Evolutionary conservation across 202 grass and related monocot genomes (phyloP).

Genomic region (Bolboschoenoplectus hybrid): DNA sequence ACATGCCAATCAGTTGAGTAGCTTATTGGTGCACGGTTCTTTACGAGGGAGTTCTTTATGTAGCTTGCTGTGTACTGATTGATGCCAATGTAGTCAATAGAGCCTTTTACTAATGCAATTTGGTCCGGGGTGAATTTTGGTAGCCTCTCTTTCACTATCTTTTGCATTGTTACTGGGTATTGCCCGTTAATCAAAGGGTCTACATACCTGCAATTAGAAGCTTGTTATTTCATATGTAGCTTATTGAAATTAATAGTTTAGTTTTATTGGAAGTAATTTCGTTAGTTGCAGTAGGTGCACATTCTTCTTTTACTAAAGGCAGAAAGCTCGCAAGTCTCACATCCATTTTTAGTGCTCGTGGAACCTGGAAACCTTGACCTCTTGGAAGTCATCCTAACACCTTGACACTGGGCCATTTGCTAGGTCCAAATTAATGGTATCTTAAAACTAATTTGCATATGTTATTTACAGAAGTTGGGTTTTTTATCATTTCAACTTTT

Average conservation of each 20-base stretch:
- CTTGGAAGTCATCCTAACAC: neutral
- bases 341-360: neutral
- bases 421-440: neutral
- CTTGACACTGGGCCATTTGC: neutral
- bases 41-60: constrained; percentile 28
- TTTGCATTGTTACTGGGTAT: constrained; percentile 65
- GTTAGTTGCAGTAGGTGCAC: neutral
- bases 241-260: neutral
- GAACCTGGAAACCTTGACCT: neutral
- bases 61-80: constrained; percentile 85
- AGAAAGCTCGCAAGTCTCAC: neutral
- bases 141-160: constrained; percentile 54
- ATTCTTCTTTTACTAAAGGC: neutral
- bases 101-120: constrained; percentile 54
- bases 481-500: neutral
- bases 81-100: constrained; percentile 62
- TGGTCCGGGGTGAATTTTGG: constrained; percentile 65
- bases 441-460: neutral
- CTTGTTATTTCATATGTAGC: neutral
- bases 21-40: constrained; percentile 43
- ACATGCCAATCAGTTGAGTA: constrained; percentile 67
- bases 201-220: constrained; percentile 56
- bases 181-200: constrained; percentile 71
- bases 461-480: neutral
- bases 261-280: too few relatives aligned